phyloP scores from a whole-genome alignment of 306 rosid genomes.

The Carpinus fangiana region DNA sequence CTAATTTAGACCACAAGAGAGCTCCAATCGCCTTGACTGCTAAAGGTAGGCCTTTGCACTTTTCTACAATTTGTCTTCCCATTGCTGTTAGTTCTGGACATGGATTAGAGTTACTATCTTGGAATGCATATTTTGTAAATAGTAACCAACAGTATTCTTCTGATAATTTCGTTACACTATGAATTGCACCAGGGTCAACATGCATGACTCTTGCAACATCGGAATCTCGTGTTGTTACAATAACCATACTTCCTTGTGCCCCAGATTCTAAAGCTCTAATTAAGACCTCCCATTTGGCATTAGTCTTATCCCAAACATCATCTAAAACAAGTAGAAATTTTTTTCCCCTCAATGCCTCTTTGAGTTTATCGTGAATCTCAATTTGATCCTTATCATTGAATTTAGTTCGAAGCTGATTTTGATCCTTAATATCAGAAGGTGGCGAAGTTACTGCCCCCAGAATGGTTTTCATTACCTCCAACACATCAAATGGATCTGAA shows the following conservation, averaged over 20 bases:
- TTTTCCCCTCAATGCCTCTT: not conserved
- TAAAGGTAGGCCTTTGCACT: conserved; percentile 22
- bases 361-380: too few relatives aligned
- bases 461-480: conserved; percentile 1
- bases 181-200: too few relatives aligned
- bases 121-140: conserved; percentile 20
- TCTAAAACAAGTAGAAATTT: not conserved
- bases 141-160: conserved; percentile 13
- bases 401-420: conserved; percentile 3
- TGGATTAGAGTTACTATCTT: not conserved
- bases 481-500: not conserved
- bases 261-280: conserved; percentile 3
- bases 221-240: conserved; percentile 11
- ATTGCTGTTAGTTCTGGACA: not conserved
- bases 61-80: conserved; percentile 12
- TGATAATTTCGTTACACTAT: too few relatives aligned
- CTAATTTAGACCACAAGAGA: not conserved
- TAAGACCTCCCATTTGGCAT: conserved; percentile 8
- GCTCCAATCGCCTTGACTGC: conserved; percentile 24
- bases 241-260: conserved; percentile 16
- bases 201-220: too few relatives aligned
- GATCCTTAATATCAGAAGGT: too few relatives aligned
- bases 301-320: conserved; percentile 22
- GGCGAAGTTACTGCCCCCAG: too few relatives aligned
- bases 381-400: too few relatives aligned